Percentiles rank a stretch among this genome's conserved stretches.
phyloP scores from a whole-genome alignment of 768 basidiomycete species.

The Amanita rubescens region DNA sequence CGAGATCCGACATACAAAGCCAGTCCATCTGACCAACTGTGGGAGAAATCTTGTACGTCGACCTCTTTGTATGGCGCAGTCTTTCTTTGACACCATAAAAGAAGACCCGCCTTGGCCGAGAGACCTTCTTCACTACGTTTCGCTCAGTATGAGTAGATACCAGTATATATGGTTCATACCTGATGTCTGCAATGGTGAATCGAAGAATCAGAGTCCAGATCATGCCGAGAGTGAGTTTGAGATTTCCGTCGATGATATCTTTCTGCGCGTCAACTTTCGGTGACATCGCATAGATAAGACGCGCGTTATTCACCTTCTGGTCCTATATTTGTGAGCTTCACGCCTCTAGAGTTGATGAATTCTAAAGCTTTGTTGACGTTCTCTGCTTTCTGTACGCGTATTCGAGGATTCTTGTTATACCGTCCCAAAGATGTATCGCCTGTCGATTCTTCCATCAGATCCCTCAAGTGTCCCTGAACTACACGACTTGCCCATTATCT shows the following conservation, averaged over 20 bases:
- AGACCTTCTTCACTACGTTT: constrained; percentile 84
- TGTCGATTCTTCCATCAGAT: constrained; percentile 19
- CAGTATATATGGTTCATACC: constrained; percentile 40
- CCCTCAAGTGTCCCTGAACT: neutral
- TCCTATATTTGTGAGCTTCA: constrained; percentile 96
- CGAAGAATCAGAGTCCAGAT: constrained; percentile 98
- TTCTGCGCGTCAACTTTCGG: constrained; percentile 21
- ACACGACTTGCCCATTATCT: constrained; percentile 79
- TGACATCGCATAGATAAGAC: neutral
- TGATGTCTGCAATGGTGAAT: constrained; percentile 98
- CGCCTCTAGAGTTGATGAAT: constrained; percentile 89
- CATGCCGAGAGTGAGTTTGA: constrained; percentile 98
- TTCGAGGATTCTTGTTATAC: constrained; percentile 84
- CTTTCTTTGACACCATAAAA: constrained; percentile 98
- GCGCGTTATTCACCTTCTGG: constrained; percentile 64
- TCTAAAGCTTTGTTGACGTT: constrained; percentile 96
- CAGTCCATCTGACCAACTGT: constrained; percentile 91
- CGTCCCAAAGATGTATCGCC: constrained; percentile 90
- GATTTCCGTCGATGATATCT: constrained; percentile 97
- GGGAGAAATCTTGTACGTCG: constrained; percentile 87
- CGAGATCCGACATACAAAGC: constrained; percentile 63
- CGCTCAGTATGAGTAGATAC: constrained; percentile 1
- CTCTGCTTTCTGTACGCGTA: constrained; percentile 96
- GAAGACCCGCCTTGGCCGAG: constrained; percentile 95
- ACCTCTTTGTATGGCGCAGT: constrained; percentile 89